Base-by-base conservation (phyloP, 2,329 filamentous ascomycete genomes). In the Apiospora rasikravindrae region DNA sequence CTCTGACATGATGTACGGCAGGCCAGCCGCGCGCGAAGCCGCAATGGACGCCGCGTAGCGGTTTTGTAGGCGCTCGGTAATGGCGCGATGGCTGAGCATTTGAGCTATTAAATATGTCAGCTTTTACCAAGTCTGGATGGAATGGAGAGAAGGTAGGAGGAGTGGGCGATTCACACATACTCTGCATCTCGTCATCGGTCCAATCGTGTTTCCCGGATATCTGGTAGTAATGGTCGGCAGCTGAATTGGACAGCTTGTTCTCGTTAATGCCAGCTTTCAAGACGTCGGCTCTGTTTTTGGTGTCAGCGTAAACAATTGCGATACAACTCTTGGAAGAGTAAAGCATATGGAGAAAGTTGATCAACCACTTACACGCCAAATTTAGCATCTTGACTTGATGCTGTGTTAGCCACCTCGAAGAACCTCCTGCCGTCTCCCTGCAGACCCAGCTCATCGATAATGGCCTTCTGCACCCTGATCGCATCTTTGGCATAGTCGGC, bases 201-300 rank as follows among this genome's bases (percentile, higher is more conserved):
- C 53, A 70, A 5, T 24, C 44, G 6, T 64, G 64, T 19, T 57
- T 45, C 8, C 44, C 33, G 22, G 53, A 33, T 37, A 73, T 29
- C 26, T 73, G 72, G 71, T 73, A 73, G 29, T 67, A 73, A 37
- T 73, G 72, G 49, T 73, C 70, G 37, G 70, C 67, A 11, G 71
- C 68, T 26, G n/a, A 44, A 40, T 71, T 72, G n/a, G 61, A 26
- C 47, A 67, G 51, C 11, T 29, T 51, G 64, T 72, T 67, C 24
- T 69, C 44, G 19, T 73, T 49, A 33, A 72, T 66, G 8, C 69
- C 71, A 24, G 49, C 66, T 7, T 70, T 37, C n/a, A 70, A 42
- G 19, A 61, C 47, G 19, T 73, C 61, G 49, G 64, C 33, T 24
- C 72, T 73, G 47, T 44, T 22, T 24, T 7, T 4, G 49, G 4